phyloP scores from a whole-genome alignment of 1,284 basidiomycete species.

The Pascua sp. region DNA sequence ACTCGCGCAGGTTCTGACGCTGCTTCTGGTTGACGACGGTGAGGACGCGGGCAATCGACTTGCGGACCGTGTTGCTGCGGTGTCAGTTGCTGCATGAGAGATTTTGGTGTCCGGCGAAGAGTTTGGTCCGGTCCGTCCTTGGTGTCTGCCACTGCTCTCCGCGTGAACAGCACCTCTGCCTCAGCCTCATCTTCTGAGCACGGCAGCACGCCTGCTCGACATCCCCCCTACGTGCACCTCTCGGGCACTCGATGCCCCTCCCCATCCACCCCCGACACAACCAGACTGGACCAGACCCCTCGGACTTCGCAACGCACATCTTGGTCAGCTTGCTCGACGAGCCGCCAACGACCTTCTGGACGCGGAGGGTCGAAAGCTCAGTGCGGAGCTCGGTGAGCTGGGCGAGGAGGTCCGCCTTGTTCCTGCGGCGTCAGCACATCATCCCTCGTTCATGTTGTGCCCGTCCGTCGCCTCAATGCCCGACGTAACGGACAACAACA shows the following conservation, averaged over 20 bases:
- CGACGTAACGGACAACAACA: conserved; percentile 41
- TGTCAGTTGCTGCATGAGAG: not conserved
- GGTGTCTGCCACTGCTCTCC: too few relatives aligned
- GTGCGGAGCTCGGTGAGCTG: conserved; percentile 93
- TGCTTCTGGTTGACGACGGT: conserved; percentile 99
- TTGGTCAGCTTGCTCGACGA: conserved; percentile 94
- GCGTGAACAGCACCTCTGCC: not conserved
- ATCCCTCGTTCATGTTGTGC: conserved; percentile 6
- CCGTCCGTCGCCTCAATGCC: not conserved
- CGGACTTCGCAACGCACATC: conserved; percentile 65
- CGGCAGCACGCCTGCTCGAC: not conserved
- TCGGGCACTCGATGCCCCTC: not conserved
- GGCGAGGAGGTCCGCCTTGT: conserved; percentile 94
- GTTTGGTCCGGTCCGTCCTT: too few relatives aligned
- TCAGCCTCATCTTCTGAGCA: not conserved
- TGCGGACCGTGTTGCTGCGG: conserved; percentile 87
- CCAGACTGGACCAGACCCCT: conserved; percentile 1
- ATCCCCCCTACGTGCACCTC: not conserved
- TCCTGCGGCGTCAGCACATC: conserved; percentile 55
- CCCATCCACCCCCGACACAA: not conserved
- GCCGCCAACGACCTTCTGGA: conserved; percentile 97
- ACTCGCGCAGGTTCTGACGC: conserved; percentile 93
- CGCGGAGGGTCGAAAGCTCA: conserved; percentile 88
- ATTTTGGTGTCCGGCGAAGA: too few relatives aligned
- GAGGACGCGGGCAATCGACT: conserved; percentile 96